Percentiles rank a stretch among this genome's conserved stretches.
Conservation (phyloP, 1,139 yeast genomes). For the Blastobotrys petasosporus region DNA sequence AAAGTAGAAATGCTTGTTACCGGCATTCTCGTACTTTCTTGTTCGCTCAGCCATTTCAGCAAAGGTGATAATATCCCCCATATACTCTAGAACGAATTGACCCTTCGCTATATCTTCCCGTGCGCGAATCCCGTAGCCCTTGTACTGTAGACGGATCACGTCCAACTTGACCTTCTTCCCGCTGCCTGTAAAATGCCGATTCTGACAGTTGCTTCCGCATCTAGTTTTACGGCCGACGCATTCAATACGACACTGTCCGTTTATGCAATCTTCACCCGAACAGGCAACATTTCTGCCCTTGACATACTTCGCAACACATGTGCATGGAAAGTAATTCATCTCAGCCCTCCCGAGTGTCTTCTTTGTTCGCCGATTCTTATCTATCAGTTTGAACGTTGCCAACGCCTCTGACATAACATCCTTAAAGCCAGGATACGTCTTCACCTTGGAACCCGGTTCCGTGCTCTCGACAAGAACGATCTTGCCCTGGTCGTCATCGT, state of each 20-base stretch:
- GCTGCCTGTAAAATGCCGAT: conserved; percentile 77
- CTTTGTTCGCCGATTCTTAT: conserved; percentile 52
- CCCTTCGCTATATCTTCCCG: conserved; percentile 51
- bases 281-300: conserved; percentile 59
- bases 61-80: conserved; percentile 90
- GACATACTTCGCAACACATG: conserved; percentile 56
- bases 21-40: conserved; percentile 62
- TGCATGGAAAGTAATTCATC: conserved; percentile 71
- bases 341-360: conserved; percentile 31
- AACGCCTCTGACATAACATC: conserved; percentile 61
- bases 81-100: conserved; percentile 79
- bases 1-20: conserved; percentile 85
- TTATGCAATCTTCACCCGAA: conserved; percentile 84
- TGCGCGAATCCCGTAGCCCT: conserved; percentile 89
- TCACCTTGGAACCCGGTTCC: not conserved
- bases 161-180: conserved; percentile 62
- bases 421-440: not conserved
- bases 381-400: conserved; percentile 48
- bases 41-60: conserved; percentile 63
- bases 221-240: conserved; percentile 60
- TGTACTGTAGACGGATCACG: conserved; percentile 71
- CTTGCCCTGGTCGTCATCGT: too few species aligned
- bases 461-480: not conserved
- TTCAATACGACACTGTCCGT: conserved; percentile 85
- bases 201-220: conserved; percentile 77